phyloP scores from a whole-genome alignment of 148 eudicot species.

The Linanthus parryae region DNA sequence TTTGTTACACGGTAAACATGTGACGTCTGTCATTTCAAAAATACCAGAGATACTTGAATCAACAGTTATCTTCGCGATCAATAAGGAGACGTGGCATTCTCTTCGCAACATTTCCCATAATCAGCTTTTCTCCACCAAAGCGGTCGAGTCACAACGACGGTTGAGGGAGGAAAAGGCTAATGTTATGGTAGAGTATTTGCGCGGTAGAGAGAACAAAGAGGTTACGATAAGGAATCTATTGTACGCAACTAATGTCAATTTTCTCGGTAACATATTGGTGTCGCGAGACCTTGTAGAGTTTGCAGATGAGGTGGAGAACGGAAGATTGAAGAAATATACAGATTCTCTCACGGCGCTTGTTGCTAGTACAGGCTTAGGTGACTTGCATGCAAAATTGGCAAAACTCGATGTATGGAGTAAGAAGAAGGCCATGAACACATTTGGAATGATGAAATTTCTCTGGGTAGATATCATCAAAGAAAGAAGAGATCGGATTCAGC shows the following conservation, averaged over 20 bases:
- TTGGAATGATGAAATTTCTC: no score
- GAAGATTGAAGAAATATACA: neutral
- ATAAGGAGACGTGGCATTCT: constrained; percentile 4
- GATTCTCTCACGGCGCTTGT: neutral
- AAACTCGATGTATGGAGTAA: neutral
- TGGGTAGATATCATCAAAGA: no score
- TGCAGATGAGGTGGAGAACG: neutral
- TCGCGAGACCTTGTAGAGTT: constrained; percentile 3
- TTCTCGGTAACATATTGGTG: neutral
- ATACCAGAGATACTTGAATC: no score
- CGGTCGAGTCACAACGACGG: neutral
- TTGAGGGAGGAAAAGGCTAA: neutral
- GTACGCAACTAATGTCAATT: neutral
- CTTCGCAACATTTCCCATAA: neutral
- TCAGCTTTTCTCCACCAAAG: constrained; percentile 9
- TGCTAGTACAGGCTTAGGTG: neutral
- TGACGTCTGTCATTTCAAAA: neutral
- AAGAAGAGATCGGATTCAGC: no score
- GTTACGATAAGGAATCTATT: neutral
- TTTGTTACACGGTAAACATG: neutral
- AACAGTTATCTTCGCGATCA: no score
- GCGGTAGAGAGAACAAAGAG: no score
- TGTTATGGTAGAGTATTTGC: neutral
- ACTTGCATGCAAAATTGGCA: neutral
- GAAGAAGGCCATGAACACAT: neutral